These are phyloP conservation scores for Aurantiochytrium sp. DNA, from an alignment of 108 stramenopile species.

Conservation along the genomic window DNA sequence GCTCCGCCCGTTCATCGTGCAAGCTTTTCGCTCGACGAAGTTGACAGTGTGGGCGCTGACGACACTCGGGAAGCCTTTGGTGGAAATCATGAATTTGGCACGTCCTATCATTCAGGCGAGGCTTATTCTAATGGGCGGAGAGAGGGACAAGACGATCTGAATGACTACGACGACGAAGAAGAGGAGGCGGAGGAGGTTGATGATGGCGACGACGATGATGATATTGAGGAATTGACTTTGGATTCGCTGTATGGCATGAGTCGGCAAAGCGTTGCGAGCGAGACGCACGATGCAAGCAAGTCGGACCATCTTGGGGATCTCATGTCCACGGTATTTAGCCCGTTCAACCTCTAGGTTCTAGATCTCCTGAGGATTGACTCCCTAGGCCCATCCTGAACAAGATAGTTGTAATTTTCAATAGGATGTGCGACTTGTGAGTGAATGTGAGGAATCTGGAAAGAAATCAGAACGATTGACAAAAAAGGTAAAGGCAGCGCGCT, in stretches of 20 bases:
- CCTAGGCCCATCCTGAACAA: too few relatives aligned
- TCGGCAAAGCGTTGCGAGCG: neutral
- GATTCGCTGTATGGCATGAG: neutral
- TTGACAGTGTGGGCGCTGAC: neutral
- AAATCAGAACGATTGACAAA: too few relatives aligned
- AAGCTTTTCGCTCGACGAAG: neutral
- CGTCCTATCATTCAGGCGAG: too few relatives aligned
- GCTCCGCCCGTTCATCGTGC: neutral
- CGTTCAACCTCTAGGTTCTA: neutral
- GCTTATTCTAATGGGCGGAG: too few relatives aligned
- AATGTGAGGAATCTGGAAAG: too few relatives aligned
- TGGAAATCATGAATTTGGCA: too few relatives aligned
- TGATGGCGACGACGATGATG: neutral
- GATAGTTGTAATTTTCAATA: too few relatives aligned
- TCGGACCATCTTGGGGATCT: neutral
- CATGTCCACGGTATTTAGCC: neutral
- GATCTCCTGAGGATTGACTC: too few relatives aligned
- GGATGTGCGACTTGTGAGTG: too few relatives aligned
- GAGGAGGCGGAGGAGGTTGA: too few relatives aligned
- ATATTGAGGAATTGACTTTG: conserved; percentile 3
- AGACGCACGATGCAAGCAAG: neutral
- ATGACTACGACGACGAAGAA: neutral
- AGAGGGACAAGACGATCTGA: neutral
- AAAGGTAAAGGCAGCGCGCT: too few relatives aligned
- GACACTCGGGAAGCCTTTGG: neutral